A percentile compares a stretch with the other conserved stretches of the same genome.
phyloP scores from a whole-genome alignment of 2,329 filamentous ascomycete genomes.

The Cercospora sp. region DNA sequence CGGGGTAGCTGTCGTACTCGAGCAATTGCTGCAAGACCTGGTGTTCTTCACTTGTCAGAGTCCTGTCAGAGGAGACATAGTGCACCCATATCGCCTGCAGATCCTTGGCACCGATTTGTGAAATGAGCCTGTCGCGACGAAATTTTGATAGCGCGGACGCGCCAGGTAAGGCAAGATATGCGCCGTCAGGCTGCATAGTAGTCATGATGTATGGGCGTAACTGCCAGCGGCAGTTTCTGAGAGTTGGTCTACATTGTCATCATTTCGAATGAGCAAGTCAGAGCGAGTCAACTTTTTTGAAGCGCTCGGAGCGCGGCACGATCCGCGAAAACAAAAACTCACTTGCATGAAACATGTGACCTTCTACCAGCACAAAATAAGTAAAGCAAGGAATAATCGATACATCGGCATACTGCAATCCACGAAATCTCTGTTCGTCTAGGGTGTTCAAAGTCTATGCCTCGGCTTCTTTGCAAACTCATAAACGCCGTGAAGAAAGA shows the following conservation, averaged over 20 bases:
- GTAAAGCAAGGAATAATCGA: background rate
- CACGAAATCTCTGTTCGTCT: conserved; percentile 26
- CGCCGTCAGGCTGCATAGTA: conserved; percentile 9
- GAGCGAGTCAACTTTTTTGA: conserved; percentile 7
- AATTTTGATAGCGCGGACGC: conserved; percentile 58
- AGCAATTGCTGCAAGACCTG: conserved; percentile 60
- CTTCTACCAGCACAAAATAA: background rate
- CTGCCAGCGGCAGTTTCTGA: conserved; percentile 23
- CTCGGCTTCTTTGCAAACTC: conserved; percentile 21
- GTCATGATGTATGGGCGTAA: conserved; percentile 15
- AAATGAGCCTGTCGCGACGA: conserved; percentile 49
- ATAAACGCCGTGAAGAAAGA: conserved; percentile 4
- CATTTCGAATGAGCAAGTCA: background rate
- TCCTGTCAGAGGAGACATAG: conserved; percentile 50
- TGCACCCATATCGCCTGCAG: conserved; percentile 55
- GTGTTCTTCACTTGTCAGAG: conserved; percentile 48
- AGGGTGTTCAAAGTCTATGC: conserved; percentile 29
- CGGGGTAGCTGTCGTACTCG: conserved; percentile 59
- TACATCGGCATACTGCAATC: background rate
- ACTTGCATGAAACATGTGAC: conserved; percentile 10
- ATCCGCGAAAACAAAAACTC: conserved; percentile 5
- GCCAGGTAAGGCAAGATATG: conserved; percentile 52
- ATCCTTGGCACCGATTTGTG: conserved; percentile 49
- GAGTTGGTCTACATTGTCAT: conserved; percentile 11
- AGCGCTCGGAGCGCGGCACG: conserved; percentile 6